Percentiles rank a stretch among this genome's conserved stretches.
phyloP scores from a whole-genome alignment of 257 asterid species.

The Solanum chaucha region DNA sequence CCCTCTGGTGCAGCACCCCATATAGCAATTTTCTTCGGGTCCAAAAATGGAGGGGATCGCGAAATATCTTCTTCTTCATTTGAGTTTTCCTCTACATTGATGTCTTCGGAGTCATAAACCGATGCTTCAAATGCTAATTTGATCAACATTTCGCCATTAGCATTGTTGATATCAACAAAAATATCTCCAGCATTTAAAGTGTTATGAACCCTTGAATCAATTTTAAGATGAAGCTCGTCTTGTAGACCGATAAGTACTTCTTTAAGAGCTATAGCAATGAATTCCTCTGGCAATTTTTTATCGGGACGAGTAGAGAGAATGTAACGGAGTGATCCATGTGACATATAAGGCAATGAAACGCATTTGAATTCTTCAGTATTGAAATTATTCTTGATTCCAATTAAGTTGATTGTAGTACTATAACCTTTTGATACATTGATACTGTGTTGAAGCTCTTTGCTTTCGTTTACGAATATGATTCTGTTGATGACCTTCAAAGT shows the following conservation, averaged over 20 bases:
- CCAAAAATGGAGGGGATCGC: neutral
- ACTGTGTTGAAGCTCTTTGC: neutral
- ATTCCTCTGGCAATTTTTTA: neutral
- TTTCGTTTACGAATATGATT: neutral
- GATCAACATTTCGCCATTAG: neutral
- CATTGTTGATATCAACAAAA: neutral
- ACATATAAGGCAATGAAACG: neutral
- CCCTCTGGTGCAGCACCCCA: conserved; percentile 21
- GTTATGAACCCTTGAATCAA: neutral
- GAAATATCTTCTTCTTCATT: neutral
- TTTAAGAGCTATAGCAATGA: neutral
- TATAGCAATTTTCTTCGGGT: neutral
- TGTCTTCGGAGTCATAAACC: neutral
- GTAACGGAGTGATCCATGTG: neutral
- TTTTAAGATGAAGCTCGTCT: neutral
- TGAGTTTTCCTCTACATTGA: neutral
- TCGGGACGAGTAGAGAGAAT: neutral
- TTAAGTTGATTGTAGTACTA: neutral
- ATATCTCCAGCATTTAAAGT: conserved; percentile 3
- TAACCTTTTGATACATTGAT: neutral
- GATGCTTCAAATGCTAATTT: conserved; percentile 4
- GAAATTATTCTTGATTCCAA: neutral
- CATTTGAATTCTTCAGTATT: neutral
- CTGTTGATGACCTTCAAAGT: neutral
- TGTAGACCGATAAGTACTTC: neutral